phyloP scores from a whole-genome alignment of 2,329 filamentous ascomycete genomes.

The Elsinoe perseae region DNA sequence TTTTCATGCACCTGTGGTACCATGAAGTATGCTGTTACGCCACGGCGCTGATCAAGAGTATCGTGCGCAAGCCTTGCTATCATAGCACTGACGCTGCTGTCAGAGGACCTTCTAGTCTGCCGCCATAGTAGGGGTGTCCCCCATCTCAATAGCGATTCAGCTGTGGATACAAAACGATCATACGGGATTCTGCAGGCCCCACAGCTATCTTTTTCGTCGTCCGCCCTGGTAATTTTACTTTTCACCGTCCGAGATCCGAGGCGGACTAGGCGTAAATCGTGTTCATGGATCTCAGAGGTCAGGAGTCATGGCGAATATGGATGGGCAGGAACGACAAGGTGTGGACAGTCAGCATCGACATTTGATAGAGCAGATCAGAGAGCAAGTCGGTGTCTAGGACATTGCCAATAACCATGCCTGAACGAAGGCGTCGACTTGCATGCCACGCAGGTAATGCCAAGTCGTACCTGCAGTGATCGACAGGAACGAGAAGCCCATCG shows the following conservation, averaged over 20 bases:
- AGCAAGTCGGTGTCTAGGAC: not conserved
- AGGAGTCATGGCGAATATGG: constrained; percentile 10
- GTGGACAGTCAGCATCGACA: not conserved
- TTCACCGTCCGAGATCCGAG: constrained; percentile 13
- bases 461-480: not conserved
- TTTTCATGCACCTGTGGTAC: not conserved
- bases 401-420: not conserved
- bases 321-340: not conserved
- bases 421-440: not conserved
- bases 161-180: constrained; percentile 11
- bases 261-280: constrained; percentile 1
- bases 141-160: constrained; percentile 2
- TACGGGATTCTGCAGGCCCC: not conserved
- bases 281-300: not conserved
- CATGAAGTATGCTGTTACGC: not conserved
- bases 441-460: not conserved
- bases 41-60: constrained; percentile 2
- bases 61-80: not conserved
- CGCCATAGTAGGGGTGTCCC: not conserved
- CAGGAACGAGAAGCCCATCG: not conserved
- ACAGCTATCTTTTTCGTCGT: not conserved
- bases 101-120: not conserved
- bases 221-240: constrained; percentile 7
- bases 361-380: not conserved
- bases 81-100: not conserved